Base-by-base conservation (phyloP, 495 filamentous ascomycete species). In the Penicillium steckii region DNA sequence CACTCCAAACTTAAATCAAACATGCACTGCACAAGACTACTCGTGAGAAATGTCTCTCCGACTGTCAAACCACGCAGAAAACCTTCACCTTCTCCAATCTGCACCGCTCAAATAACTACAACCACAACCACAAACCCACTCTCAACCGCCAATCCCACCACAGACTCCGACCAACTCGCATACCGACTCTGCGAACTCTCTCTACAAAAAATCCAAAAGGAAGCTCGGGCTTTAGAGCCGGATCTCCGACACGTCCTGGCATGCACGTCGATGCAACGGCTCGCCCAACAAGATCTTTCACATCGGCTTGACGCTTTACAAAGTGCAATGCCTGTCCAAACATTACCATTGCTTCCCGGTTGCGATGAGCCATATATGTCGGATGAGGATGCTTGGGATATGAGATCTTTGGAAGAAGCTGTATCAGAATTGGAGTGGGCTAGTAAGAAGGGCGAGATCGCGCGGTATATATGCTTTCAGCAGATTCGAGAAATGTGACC, bases 111-210 rank as follows among this genome's bases (percentile, higher is more conserved):
- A 9, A 13, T 55, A 2, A 42, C 57, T 17, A 35, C 55, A 10
- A 40, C 22, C 33, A 35, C 55, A 19, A 32, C 18, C 40, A 25
- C 50, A 8, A 8, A 48, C 10, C n/a, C 27, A 12, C 27, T 38
- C 26, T 40, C 59, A 40, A 52, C 29, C 2, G 45, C 48, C 17
- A 60, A 60, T 15, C 56, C 55, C 10, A 25, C 59, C n/a, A 46
- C 42, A 12, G 60, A 60, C 44, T 60, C 59, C 18, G 62, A 63
- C 12, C 55, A 57, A 22, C 50, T 65, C 15, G 59, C 62, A 22
- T 62, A 60, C 44, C 53, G 60, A 41, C 51, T 65, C 15, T 65
- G 57, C 23, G 53, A 63, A 22, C 50, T 65, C 2, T 65, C 62
- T 0, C 35, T 65, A n/a, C 48, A 57, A 45, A 65, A 65, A 29